Evolutionary conservation across 768 basidiomycete species (phyloP), one percentile per base, ranked within the genome.

Genomic region (Lactarius hengduanensis): DNA sequence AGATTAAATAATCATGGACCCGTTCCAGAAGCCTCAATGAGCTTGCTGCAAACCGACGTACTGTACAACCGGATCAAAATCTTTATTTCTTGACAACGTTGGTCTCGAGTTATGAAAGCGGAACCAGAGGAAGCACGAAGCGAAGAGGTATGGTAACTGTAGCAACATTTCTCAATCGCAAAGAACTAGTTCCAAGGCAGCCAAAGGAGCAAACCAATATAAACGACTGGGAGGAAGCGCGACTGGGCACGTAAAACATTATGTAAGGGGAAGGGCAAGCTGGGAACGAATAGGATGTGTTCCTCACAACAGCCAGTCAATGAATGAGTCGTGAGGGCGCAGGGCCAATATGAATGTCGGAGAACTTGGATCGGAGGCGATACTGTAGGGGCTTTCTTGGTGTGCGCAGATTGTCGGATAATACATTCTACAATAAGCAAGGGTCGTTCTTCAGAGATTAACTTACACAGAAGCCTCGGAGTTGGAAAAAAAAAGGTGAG

Each of bases 381-480:
- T 36, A 36, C 10, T 50, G 13, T n/a, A 13, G 10, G 36, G 38
- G 38, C 36, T 22, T 26, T 28, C 40, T 62, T 30, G 40, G 4
- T 26, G 13, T 55, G 53, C 15, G 15, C 28, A 22, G 13, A 54
- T 60, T 43, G 53, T 61, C 59, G 20, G 59, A 59, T 15, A 9
- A 28, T 50, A 34, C 36, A 22, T 36, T 15, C 26, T 30, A 30
- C 30, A 30, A 30, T 5, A 43, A 57, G 41, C 59, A 18, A 34
- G 8, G n/a, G 30, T 54, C 30, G 30, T 28, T 56, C 28, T 56
- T 56, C 32, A 56, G 55, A 34, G 10, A 34, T 34, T 32, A 47
- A 9, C 9, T 47, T 54, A 36, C 43, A 34, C 54, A 57, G 59
- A 56, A 56, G 40, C n/a, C 22, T 45, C 59, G 59, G 64, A 55